These are phyloP conservation scores for Hemisphaericaspora subhashii DNA, from an alignment of 1,139 yeast species.

Conservation along the genomic window DNA sequence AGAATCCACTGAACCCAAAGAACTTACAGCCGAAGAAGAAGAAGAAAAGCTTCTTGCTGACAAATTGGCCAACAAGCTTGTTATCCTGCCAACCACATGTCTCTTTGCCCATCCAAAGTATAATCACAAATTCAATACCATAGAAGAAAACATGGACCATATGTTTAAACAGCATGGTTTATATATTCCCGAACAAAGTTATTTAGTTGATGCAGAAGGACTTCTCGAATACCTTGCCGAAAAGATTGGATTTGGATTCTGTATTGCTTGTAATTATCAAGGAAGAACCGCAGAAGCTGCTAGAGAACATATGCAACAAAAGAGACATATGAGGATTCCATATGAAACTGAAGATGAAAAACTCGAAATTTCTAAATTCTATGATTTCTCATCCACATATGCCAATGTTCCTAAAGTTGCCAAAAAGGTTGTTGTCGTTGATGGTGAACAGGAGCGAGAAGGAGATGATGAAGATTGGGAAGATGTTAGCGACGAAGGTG, in stretches of 20 bases:
- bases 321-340: slow-evolving; percentile 87
- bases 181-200: slow-evolving; percentile 80
- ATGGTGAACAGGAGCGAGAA: slow-evolving; percentile 14
- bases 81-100: slow-evolving; percentile 73
- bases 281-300: slow-evolving; percentile 84
- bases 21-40: slow-evolving; percentile 39
- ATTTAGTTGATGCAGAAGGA: slow-evolving; percentile 68
- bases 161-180: slow-evolving; percentile 80
- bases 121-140: slow-evolving; percentile 31
- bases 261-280: slow-evolving; percentile 80
- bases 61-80: slow-evolving; percentile 61
- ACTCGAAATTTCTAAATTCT: slow-evolving; percentile 76
- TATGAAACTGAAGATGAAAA: slow-evolving; percentile 83
- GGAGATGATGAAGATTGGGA: slow-evolving; percentile 18
- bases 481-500: slow-evolving; percentile 25
- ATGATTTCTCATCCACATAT: slow-evolving; percentile 78
- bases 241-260: slow-evolving; percentile 81
- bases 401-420: slow-evolving; percentile 23
- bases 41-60: slow-evolving; percentile 55
- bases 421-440: slow-evolving; percentile 17
- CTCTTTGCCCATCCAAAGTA: slow-evolving; percentile 67
- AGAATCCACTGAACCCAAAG: slow-evolving; percentile 16
- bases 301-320: slow-evolving; percentile 83
- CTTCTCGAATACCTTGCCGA: slow-evolving; percentile 74
- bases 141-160: slow-evolving; percentile 70